Evolutionary conservation across 2,329 filamentous ascomycete genomes (phyloP).

Genomic region (Hypoxylon sp.): DNA sequence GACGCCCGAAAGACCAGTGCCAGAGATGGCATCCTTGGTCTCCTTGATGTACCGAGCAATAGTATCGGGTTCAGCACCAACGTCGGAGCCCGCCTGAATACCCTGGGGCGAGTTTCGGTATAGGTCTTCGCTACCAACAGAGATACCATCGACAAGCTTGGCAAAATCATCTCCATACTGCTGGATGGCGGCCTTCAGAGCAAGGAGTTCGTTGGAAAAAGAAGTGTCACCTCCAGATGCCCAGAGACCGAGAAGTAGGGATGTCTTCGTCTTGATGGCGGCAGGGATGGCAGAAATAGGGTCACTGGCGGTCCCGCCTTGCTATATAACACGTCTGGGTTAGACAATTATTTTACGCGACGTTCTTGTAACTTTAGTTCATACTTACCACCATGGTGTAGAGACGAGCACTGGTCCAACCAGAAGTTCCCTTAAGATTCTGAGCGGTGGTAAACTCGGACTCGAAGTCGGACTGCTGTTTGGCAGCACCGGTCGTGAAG

Average conservation of each 20-base stretch:
- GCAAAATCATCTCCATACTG: constrained; percentile 77
- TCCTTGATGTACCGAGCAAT: constrained; percentile 79
- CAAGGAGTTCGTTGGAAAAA: constrained; percentile 80
- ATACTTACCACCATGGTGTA: constrained; percentile 76
- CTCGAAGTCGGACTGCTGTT: constrained; percentile 75
- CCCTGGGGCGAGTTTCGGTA: constrained; percentile 83
- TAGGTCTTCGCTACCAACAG: constrained; percentile 87
- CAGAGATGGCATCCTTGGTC: constrained; percentile 72
- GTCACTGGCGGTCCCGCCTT: constrained; percentile 73
- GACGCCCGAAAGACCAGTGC: constrained; percentile 69
- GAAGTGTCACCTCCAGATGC: constrained; percentile 73
- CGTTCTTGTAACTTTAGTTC: not conserved
- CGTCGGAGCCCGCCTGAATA: constrained; percentile 70
- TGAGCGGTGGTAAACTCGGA: constrained; percentile 76
- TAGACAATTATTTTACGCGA: constrained; percentile 18
- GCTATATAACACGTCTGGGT: constrained; percentile 56
- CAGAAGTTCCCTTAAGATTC: constrained; percentile 71
- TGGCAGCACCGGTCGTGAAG: constrained; percentile 70
- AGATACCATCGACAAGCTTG: constrained; percentile 81
- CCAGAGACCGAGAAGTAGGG: constrained; percentile 87
- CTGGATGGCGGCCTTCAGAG: constrained; percentile 76
- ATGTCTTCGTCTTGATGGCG: constrained; percentile 83
- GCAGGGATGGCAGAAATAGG: constrained; percentile 71
- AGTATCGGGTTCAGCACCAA: constrained; percentile 72
- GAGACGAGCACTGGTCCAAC: constrained; percentile 78